Conservation (phyloP, 768 basidiomycete genomes). For the Candolleomyces eurysporus region DNA sequence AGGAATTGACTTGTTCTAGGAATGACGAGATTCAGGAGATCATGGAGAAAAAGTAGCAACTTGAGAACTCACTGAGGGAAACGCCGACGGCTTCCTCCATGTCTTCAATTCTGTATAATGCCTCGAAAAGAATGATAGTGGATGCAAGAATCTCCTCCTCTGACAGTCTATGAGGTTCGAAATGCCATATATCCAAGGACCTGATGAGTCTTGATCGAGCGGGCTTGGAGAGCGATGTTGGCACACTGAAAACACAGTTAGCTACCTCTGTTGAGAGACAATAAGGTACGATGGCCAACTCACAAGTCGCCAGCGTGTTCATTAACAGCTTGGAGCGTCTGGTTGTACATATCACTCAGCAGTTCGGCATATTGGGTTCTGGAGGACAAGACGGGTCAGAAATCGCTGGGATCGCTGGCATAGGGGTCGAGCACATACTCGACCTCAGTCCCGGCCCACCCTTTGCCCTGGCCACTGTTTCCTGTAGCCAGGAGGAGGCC, state of each 20-base stretch:
- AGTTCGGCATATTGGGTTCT: slow-evolving; percentile 76
- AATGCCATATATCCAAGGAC: slow-evolving; percentile 79
- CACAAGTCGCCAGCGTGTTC: slow-evolving; percentile 44
- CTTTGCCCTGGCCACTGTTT: slow-evolving; percentile 60
- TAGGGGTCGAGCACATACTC: slow-evolving; percentile 40
- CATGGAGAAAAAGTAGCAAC: slow-evolving; percentile 16
- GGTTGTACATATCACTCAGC: slow-evolving; percentile 79
- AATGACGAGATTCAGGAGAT: slow-evolving; percentile 5
- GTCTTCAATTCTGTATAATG: slow-evolving; percentile 75
- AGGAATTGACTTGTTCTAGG: slow-evolving; percentile 69
- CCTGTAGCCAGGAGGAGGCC: slow-evolving; percentile 80
- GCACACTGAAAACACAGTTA: slow-evolving; percentile 31
- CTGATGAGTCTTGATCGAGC: slow-evolving; percentile 64
- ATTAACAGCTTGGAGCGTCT: slow-evolving; percentile 72
- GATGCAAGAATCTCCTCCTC: slow-evolving; percentile 82
- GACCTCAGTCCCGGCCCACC: slow-evolving; percentile 61
- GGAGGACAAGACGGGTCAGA: slow-evolving; percentile 5
- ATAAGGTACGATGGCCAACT: background rate
- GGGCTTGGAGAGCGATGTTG: slow-evolving; percentile 43
- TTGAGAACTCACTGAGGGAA: slow-evolving; percentile 50
- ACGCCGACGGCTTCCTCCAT: slow-evolving; percentile 59
- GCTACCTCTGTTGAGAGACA: background rate
- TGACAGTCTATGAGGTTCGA: slow-evolving; percentile 82
- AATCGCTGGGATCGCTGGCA: background rate
- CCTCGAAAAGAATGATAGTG: slow-evolving; percentile 85